phyloP scores from a whole-genome alignment of 306 rosid genomes.

The Trifolium dubium region DNA sequence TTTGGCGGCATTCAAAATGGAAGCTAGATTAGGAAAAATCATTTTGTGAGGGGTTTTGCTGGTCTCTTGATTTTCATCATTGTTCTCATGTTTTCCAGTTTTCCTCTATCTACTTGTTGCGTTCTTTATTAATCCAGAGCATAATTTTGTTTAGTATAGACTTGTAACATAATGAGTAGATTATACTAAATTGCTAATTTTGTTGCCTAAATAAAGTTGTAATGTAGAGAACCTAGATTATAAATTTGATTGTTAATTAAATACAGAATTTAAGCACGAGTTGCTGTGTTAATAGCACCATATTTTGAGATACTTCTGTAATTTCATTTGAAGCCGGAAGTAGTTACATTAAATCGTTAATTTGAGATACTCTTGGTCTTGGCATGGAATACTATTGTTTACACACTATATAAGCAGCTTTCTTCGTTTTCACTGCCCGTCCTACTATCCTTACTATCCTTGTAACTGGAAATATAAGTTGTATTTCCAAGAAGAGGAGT shows the following conservation, averaged over 20 bases:
- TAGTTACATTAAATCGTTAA: background rate
- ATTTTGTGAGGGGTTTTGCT: background rate
- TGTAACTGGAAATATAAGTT: constrained; percentile 64
- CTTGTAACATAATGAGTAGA: background rate
- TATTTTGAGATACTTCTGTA: background rate
- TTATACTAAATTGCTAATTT: background rate
- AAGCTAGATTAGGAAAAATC: constrained; percentile 24
- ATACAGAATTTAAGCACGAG: constrained; percentile 1
- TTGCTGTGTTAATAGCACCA: background rate
- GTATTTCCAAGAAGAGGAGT: constrained; percentile 61
- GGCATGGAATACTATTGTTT: background rate
- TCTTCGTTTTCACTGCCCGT: constrained; percentile 39
- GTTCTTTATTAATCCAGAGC: background rate
- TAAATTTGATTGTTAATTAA: background rate
- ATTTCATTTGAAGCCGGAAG: background rate
- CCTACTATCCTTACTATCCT: constrained; percentile 51
- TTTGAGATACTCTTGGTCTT: background rate
- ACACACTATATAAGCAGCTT: constrained; percentile 40
- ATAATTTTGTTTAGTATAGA: background rate
- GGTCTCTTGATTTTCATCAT: background rate
- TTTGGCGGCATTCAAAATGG: constrained; percentile 24
- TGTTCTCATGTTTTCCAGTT: background rate
- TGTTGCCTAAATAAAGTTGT: background rate
- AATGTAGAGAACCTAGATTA: background rate
- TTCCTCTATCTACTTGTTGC: background rate